Conservation (phyloP, 2,329 filamentous ascomycete genomes). For the Apiospora arundinis region DNA sequence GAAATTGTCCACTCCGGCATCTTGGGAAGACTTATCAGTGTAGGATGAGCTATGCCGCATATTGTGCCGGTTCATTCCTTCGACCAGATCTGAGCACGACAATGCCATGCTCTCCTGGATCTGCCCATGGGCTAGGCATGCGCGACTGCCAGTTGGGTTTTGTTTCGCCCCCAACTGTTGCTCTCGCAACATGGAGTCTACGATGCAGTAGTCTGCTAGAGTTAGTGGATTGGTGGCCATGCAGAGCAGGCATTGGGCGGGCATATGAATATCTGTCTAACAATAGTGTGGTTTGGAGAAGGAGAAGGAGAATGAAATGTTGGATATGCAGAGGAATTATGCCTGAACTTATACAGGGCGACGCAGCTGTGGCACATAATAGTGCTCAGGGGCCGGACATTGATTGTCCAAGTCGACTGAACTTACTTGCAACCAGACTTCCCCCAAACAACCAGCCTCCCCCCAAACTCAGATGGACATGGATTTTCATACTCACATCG, state of each 20-base stretch:
- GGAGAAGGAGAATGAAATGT: neutral
- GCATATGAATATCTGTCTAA: too few species aligned
- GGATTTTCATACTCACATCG: neutral
- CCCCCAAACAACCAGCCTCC: too few species aligned
- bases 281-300: neutral
- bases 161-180: too few species aligned
- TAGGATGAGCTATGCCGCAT: neutral
- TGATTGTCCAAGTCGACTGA: neutral
- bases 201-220: too few species aligned
- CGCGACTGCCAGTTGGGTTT: too few species aligned
- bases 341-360: neutral
- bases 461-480: neutral
- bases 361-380: neutral
- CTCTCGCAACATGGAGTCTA: too few species aligned
- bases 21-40: neutral
- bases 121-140: too few species aligned
- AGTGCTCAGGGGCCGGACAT: neutral
- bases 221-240: neutral
- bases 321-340: neutral
- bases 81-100: too few species aligned
- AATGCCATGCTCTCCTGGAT: too few species aligned
- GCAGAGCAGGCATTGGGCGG: neutral
- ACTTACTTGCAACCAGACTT: neutral
- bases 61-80: too few species aligned
- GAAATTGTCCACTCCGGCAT: neutral